Percentiles rank a stretch among this genome's conserved stretches.
Conservation (phyloP, 441 rosid genomes). For the Mallotus japonicus region DNA sequence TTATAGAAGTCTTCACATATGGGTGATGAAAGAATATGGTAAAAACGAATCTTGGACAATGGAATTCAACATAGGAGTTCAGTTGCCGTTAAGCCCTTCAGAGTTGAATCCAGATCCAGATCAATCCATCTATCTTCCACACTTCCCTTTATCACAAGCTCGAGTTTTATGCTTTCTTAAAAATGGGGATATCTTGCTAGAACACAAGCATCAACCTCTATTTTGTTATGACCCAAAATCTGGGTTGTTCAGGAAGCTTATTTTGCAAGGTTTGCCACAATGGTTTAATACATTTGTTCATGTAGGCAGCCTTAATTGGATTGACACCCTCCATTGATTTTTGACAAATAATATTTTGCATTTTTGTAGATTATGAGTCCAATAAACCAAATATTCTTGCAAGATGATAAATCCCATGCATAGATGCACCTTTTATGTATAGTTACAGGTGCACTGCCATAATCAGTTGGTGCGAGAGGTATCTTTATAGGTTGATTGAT, state of each 20-base stretch:
- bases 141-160: not conserved
- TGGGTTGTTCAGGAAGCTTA: conserved; percentile 17
- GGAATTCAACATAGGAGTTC: conserved; percentile 2
- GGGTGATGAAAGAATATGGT: conserved; percentile 39
- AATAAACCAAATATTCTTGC: no score
- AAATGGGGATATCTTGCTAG: conserved; percentile 23
- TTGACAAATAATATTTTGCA: no score
- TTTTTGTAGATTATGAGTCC: no score
- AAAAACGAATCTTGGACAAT: conserved; percentile 34
- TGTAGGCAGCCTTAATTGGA: conserved; percentile 18
- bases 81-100: no score
- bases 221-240: conserved; percentile 16
- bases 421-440: no score
- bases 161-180: conserved; percentile 21
- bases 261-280: conserved; percentile 20
- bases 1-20: conserved; percentile 19
- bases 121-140: no score
- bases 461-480: no score
- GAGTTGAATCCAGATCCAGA: no score
- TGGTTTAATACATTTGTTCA: conserved; percentile 26
- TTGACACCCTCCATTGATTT: conserved; percentile 13
- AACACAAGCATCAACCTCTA: no score
- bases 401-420: no score
- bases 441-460: no score
- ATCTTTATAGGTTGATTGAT: no score